Conservation (phyloP, 2,329 filamentous ascomycete genomes). For the Didymosphaeria variabile region DNA sequence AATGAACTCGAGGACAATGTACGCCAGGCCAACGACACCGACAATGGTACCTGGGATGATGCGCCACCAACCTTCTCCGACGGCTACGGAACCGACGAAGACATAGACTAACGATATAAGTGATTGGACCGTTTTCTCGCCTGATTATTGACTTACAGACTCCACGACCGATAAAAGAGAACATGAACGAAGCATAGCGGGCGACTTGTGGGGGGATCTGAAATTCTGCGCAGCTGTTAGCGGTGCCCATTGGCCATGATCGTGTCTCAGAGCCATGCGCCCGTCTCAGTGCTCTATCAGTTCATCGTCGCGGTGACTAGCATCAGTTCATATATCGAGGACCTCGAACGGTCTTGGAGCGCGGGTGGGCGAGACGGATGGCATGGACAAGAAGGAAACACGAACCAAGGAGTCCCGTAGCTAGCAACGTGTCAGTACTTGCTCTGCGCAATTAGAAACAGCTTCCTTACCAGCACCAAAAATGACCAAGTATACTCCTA, state of each 20-base stretch:
- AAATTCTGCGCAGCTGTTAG: conserved; percentile 69
- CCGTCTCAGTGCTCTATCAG: not conserved
- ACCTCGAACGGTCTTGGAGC: not conserved
- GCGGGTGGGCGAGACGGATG: not conserved
- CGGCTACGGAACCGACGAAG: conserved; percentile 87
- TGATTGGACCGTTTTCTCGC: not conserved
- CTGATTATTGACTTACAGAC: conserved; percentile 72
- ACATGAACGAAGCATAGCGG: conserved; percentile 96
- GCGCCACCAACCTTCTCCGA: conserved; percentile 72
- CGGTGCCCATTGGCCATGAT: not conserved
- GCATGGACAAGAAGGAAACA: conserved; percentile 7
- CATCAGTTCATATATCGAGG: not conserved
- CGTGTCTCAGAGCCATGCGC: not conserved
- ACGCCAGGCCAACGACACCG: conserved; percentile 79
- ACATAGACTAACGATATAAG: conserved; percentile 79
- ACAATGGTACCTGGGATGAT: conserved; percentile 81
- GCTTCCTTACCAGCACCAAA: conserved; percentile 80
- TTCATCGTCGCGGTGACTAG: not conserved
- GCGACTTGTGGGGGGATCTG: conserved; percentile 92
- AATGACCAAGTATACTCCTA: conserved; percentile 87
- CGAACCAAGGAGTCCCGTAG: conserved; percentile 65
- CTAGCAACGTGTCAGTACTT: conserved; percentile 53
- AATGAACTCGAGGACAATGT: conserved; percentile 64
- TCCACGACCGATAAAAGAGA: conserved; percentile 95
- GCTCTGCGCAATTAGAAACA: not conserved